These are phyloP conservation scores for Cornus suecica DNA, from an alignment of 148 eudicot species.

Conservation along the genomic window DNA sequence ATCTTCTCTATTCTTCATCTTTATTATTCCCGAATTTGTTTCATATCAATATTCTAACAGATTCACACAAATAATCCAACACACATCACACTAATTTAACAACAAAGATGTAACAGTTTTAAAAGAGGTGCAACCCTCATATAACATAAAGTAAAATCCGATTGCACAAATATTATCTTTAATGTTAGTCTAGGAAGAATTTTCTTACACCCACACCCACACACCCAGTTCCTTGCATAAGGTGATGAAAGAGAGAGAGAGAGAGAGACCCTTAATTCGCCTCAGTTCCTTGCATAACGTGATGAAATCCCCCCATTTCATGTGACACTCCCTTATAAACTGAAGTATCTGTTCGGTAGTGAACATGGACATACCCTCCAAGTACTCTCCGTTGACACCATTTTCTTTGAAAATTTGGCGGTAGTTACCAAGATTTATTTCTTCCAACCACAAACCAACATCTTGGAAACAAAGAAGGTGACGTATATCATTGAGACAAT, in stretches of 20 bases:
- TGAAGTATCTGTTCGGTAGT: conserved; percentile 93
- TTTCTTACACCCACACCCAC: no score
- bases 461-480: conserved; percentile 42
- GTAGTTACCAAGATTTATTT: conserved; percentile 82
- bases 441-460: conserved; percentile 92
- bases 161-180: not conserved
- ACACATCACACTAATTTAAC: no score
- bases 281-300: conserved; percentile 97
- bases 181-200: no score
- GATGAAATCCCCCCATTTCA: conserved; percentile 98
- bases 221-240: no score
- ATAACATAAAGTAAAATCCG: not conserved
- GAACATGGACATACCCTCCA: conserved; percentile 98
- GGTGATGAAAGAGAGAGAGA: conserved; percentile 7
- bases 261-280: conserved; percentile 75
- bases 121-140: not conserved
- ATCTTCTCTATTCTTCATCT: no score
- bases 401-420: conserved; percentile 74
- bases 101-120: no score
- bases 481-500: not conserved
- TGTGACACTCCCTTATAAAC: conserved; percentile 92
- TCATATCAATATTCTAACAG: no score
- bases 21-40: no score
- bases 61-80: no score
- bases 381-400: conserved; percentile 91